Base-by-base conservation (phyloP, 2,329 filamentous ascomycete genomes). In the Corinectria fuckeliana region DNA sequence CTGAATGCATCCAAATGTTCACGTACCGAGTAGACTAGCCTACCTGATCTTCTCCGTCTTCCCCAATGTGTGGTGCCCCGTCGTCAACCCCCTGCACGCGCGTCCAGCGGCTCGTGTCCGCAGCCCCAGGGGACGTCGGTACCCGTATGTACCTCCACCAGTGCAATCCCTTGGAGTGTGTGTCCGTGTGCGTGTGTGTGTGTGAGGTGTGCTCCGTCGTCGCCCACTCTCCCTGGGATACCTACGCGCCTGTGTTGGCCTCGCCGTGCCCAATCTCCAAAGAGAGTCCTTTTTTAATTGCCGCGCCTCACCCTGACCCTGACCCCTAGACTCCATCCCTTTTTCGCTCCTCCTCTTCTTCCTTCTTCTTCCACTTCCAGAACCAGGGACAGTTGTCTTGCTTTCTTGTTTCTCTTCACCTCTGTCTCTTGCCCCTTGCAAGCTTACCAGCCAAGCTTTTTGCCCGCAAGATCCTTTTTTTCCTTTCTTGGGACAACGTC, bases 211-310 rank as follows among this genome's bases (percentile, higher is more conserved):
- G 21, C 55, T 52, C 36, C 47, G 28, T 50, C 39, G 42, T 28
- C 39, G 34, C 34, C n/a, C n/a, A n/a, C 34, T 38, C 52, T 47
- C 52, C 45, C 45, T 41, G 25, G 25, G 20, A 23, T 32, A 34
- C n/a, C n/a, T n/a, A n/a, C 44, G 26, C 52, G 30, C 36, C 21
- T 38, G 21, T 18, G 26, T 51, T 39, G 28, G 54, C 39, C 30
- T 50, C 60, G 56, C 50, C 42, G 63, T 67, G 56, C 59, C 65
- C 60, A 72, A 71, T 72, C 73, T 72, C 68, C 68, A 58, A 60
- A 45, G 47, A 64, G 70, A 64, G 63, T 30, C 53, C 52, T 65
- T 67, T 68, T 71, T 69, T 73, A 69, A 73, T 73, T 72, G 71
- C 71, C 71, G 69, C 70, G 65, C 66, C 65, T 69, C 58, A 67